Percentiles rank a stretch among this genome's conserved stretches.
These are phyloP conservation scores for Retiboletus flavoniger DNA, from an alignment of 1,284 basidiomycete species.

Conservation along the genomic window DNA sequence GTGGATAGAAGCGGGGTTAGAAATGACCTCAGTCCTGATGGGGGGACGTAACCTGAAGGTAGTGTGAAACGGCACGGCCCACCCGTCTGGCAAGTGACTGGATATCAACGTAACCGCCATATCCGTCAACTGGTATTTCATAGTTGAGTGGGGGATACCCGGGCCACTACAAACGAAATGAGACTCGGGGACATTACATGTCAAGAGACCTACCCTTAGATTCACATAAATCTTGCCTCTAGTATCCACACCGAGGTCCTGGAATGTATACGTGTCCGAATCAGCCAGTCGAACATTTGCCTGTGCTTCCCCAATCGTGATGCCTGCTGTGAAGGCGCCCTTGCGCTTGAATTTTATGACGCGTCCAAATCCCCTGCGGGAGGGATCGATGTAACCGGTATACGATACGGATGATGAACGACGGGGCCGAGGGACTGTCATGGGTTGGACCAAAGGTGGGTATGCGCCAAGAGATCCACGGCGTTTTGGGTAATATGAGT, in stretches of 20 bases:
- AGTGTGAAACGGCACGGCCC: constrained; percentile 69
- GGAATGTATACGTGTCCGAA: constrained; percentile 56
- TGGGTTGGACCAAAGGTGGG: constrained; percentile 23
- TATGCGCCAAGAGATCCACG: constrained; percentile 20
- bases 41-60: constrained; percentile 55
- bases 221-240: constrained; percentile 60
- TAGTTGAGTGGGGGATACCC: constrained; percentile 71
- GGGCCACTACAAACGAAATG: constrained; percentile 51
- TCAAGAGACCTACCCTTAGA: constrained; percentile 49
- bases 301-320: constrained; percentile 69
- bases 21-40: constrained; percentile 4
- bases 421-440: constrained; percentile 35
- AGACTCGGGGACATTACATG: not conserved
- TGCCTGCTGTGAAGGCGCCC: constrained; percentile 61
- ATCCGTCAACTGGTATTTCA: constrained; percentile 69
- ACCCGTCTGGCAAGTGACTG: constrained; percentile 67
- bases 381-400: constrained; percentile 39
- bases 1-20: constrained; percentile 17
- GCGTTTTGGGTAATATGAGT: constrained; percentile 28
- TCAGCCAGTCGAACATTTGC: constrained; percentile 58
- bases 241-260: constrained; percentile 62
- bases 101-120: constrained; percentile 61
- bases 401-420: constrained; percentile 61
- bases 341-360: constrained; percentile 73
- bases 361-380: constrained; percentile 46